phyloP scores from a whole-genome alignment of 768 basidiomycete genomes.

The Strobilomyces dryophilus region DNA sequence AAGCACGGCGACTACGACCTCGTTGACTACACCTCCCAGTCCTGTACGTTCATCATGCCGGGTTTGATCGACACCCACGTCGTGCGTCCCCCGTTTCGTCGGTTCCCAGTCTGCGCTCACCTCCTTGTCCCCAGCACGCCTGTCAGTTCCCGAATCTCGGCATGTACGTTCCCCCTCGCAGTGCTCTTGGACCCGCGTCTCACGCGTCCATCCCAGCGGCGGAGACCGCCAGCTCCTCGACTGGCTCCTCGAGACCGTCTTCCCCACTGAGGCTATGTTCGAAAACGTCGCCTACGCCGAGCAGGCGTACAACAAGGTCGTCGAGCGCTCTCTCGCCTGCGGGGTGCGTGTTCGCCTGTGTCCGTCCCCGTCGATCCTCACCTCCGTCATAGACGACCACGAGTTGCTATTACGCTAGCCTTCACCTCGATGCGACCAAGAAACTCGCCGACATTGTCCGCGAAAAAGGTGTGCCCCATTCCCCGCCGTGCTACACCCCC shows the following conservation, averaged over 20 bases:
- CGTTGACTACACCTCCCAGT: constrained; percentile 30
- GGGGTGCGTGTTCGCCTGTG: constrained; percentile 51
- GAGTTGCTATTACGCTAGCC: constrained; percentile 82
- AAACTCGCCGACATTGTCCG: constrained; percentile 70
- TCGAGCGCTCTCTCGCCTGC: constrained; percentile 60
- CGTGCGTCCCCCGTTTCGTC: constrained; percentile 40
- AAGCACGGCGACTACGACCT: constrained; percentile 30
- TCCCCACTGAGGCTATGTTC: constrained; percentile 81
- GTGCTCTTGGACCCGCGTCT: not conserved
- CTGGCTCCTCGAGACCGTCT: constrained; percentile 80
- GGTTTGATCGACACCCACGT: constrained; percentile 91
- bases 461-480: constrained; percentile 39
- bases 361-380: constrained; percentile 2
- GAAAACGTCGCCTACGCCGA: constrained; percentile 60
- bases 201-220: constrained; percentile 43
- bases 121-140: constrained; percentile 17
- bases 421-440: constrained; percentile 77
- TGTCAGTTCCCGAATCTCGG: constrained; percentile 40
- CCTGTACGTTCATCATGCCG: constrained; percentile 71
- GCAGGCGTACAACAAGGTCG: constrained; percentile 60
- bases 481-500: not conserved
- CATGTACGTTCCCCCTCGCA: constrained; percentile 12
- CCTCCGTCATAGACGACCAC: constrained; percentile 66
- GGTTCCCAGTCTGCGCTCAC: not conserved
- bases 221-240: constrained; percentile 79